These are phyloP conservation scores for Colletotrichum magnum DNA, from an alignment of 2,329 filamentous ascomycete genomes.

Conservation along the genomic window DNA sequence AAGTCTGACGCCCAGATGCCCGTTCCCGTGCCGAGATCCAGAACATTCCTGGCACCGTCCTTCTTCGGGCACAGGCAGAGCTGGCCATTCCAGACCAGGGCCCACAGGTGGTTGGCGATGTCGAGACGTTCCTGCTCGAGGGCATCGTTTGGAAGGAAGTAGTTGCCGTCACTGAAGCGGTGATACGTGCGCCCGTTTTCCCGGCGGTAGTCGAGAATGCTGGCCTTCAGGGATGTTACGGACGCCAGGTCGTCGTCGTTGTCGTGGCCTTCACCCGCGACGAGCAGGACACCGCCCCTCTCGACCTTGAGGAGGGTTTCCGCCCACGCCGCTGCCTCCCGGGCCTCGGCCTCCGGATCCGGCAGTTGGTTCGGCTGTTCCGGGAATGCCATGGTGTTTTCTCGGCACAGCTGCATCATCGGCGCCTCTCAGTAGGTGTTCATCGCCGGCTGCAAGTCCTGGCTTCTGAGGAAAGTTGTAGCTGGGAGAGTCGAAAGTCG, in stretches of 20 bases:
- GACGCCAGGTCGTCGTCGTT: slow-evolving; percentile 24
- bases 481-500: slow-evolving; percentile 3
- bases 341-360: slow-evolving; percentile 1
- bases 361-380: slow-evolving; percentile 2
- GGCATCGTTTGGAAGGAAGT: slow-evolving; percentile 46
- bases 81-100: slow-evolving; percentile 49
- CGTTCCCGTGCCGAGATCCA: slow-evolving; percentile 36
- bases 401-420: slow-evolving; percentile 1
- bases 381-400: slow-evolving; percentile 10
- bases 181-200: slow-evolving; percentile 41
- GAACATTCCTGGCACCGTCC: slow-evolving; percentile 42
- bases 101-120: slow-evolving; percentile 53
- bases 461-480: slow-evolving; percentile 11
- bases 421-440: slow-evolving; percentile 5
- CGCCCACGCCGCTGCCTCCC: background rate
- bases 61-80: slow-evolving; percentile 47
- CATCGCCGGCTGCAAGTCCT: slow-evolving; percentile 10
- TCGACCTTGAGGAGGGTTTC: slow-evolving; percentile 3
- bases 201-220: slow-evolving; percentile 29
- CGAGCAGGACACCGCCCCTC: background rate
- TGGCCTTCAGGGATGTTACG: slow-evolving; percentile 31
- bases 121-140: slow-evolving; percentile 45
- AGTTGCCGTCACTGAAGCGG: slow-evolving; percentile 46
- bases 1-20: slow-evolving; percentile 40
- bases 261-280: background rate